A percentile compares a stretch with the other conserved stretches of the same genome.
phyloP scores from a whole-genome alignment of 1,139 yeast genomes.

The Candida mesenterica region DNA sequence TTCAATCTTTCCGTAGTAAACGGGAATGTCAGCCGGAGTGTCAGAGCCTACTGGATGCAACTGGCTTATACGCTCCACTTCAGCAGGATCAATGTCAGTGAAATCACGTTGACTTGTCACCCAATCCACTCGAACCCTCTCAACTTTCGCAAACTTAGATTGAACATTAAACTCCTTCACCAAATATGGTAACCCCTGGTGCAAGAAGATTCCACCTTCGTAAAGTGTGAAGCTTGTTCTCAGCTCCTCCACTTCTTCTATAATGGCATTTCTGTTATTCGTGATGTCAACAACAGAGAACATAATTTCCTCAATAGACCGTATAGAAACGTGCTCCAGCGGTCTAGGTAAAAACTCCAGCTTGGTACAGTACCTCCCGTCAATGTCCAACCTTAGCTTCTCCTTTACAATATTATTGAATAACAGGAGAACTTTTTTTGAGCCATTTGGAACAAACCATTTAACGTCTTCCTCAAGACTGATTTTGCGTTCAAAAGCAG shows the following conservation, averaged over 20 bases:
- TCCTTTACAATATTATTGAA: conserved; percentile 39
- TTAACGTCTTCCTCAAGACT: conserved; percentile 46
- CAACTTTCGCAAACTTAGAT: conserved; percentile 75
- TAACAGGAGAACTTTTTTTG: conserved; percentile 18
- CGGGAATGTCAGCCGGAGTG: conserved; percentile 52
- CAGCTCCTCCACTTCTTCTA: conserved; percentile 89
- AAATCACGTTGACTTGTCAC: conserved; percentile 86
- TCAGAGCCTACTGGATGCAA: conserved; percentile 26
- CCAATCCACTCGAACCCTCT: conserved; percentile 91
- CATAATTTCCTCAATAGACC: conserved; percentile 77
- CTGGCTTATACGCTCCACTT: conserved; percentile 64
- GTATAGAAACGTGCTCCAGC: conserved; percentile 63
- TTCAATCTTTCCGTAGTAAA: conserved; percentile 70
- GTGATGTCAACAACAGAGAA: conserved; percentile 90
- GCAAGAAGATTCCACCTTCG: conserved; percentile 93
- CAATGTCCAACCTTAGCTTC: conserved; percentile 46
- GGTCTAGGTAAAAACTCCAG: conserved; percentile 81
- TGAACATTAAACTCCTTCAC: conserved; percentile 81
- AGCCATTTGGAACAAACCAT: conserved; percentile 47
- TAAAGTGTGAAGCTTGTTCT: conserved; percentile 88
- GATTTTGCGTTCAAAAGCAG: conserved; percentile 82
- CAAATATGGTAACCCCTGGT: conserved; percentile 87
- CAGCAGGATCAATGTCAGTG: conserved; percentile 86
- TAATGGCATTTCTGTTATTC: conserved; percentile 65
- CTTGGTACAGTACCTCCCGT: conserved; percentile 57